Evolutionary conservation across 1,139 yeast species (phyloP), one percentile per base, ranked within the genome.

Genomic region (Lodderomyces beijingensis): DNA sequence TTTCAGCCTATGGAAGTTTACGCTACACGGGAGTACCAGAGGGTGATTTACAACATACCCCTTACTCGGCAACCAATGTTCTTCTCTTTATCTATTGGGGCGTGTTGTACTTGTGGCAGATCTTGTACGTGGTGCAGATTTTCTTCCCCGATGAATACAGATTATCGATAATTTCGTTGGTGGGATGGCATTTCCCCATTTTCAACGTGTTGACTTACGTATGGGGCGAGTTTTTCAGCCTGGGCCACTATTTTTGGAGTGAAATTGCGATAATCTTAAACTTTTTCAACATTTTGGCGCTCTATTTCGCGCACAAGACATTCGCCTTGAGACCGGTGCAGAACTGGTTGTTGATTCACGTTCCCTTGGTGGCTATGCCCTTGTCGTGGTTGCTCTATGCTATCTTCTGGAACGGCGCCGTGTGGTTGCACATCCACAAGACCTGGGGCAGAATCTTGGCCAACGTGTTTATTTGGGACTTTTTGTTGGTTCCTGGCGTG

Each of bases 371-470:
- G 11, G 86, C 89, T 1, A 47, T 83, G 47, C 93, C 95, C 20
- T 57, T 83, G 35, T 67, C 85, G 17, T 85, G 94, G 94, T 59
- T 79, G 25, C 54, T 82, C 41, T 81, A 77, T 51, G 80, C 77
- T 17, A 54, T 85, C 27, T 80, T 84, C 62, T 84, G 94, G 94
- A 82, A 82, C 49, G 93, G 94, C 24, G 89, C 94, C 3, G 80
- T 79, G 19, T 59, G 76, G 55, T 61, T 77, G 49, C 67, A 62
- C 37, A 69, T 77, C 45, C 79, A 75, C 50, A 65, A 74, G 25
- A 55, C 80, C 19, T 62, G 73, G 21, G 78, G 86, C n/a, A 67
- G 93, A 40, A 60, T 85, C 32, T 43, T 84, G 17, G 84, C 91
- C 38, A 84, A 85, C 55, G 57, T 83, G 16, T 65, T 82, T 41